These are phyloP conservation scores for Wickerhamiella infanticola DNA, from an alignment of 1,139 yeast genomes.

Conservation along the genomic window DNA sequence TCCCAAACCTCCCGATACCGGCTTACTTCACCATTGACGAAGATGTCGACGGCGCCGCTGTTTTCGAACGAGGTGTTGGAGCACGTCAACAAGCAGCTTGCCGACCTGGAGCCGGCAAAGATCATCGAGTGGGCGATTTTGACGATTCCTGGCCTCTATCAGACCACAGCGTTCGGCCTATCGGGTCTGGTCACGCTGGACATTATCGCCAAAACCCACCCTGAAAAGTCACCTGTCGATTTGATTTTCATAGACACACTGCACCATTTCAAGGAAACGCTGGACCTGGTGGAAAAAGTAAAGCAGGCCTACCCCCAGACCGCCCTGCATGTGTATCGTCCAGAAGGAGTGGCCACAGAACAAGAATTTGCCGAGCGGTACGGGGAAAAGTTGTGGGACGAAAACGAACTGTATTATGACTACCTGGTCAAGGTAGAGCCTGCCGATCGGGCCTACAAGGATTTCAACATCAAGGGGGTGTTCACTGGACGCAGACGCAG, in stretches of 20 bases:
- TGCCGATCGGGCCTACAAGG: conserved; percentile 65
- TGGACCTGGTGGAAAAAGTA: conserved; percentile 51
- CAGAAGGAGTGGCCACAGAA: conserved; percentile 40
- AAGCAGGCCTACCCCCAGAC: conserved; percentile 39
- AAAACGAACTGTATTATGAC: conserved; percentile 68
- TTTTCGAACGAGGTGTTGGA: conserved; percentile 19
- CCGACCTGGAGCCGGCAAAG: conserved; percentile 46
- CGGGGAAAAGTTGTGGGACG: conserved; percentile 75
- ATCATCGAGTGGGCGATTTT: conserved; percentile 67
- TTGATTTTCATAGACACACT: conserved; percentile 79
- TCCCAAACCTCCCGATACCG: not conserved
- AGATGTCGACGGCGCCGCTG: conserved; percentile 6
- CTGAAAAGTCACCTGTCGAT: conserved; percentile 38
- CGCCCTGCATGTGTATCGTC: conserved; percentile 47
- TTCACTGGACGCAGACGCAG: conserved; percentile 84
- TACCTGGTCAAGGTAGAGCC: conserved; percentile 88
- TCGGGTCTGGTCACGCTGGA: conserved; percentile 84
- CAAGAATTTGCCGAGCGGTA: conserved; percentile 48
- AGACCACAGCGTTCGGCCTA: conserved; percentile 90
- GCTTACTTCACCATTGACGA: not conserved
- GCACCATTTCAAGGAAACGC: conserved; percentile 86
- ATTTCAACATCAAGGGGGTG: conserved; percentile 60
- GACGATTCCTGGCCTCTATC: conserved; percentile 69
- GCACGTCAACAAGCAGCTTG: conserved; percentile 43
- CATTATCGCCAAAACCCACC: conserved; percentile 43